phyloP scores from a whole-genome alignment of 805 yeast species.

The Sungouiella thailandica region DNA sequence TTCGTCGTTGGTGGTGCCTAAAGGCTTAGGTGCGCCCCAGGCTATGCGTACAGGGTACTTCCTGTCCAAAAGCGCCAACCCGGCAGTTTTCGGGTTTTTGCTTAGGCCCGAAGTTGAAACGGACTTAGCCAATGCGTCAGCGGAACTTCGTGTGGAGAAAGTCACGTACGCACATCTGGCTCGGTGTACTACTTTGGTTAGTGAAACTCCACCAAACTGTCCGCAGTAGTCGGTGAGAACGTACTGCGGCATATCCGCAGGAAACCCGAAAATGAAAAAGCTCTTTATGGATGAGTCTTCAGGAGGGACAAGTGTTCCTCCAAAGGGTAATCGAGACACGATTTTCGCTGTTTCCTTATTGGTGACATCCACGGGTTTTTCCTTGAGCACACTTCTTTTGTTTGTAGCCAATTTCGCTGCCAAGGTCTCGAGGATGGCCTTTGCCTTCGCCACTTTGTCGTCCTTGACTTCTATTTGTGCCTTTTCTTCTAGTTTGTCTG shows the following conservation, averaged over 20 bases:
- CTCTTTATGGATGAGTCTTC: constrained; percentile 43
- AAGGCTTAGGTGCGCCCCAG: constrained; percentile 47
- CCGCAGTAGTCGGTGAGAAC: constrained; percentile 48
- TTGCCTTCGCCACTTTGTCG: constrained; percentile 32
- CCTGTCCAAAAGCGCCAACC: constrained; percentile 27
- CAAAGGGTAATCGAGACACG: constrained; percentile 61
- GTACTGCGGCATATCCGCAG: constrained; percentile 61
- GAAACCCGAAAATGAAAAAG: constrained; percentile 73
- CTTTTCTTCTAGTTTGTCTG: constrained; percentile 48
- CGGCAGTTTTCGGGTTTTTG: constrained; percentile 24
- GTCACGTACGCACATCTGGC: constrained; percentile 63
- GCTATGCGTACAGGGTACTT: constrained; percentile 45
- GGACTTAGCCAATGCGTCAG: constrained; percentile 38
- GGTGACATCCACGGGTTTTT: constrained; percentile 41
- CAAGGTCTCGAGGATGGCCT: constrained; percentile 47
- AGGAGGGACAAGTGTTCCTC: constrained; percentile 43
- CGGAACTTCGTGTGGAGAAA: constrained; percentile 45
- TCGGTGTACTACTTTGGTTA: constrained; percentile 47
- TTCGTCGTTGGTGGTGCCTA: constrained; percentile 42
- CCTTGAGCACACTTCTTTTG: constrained; percentile 13
- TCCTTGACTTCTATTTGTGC: too few relatives aligned
- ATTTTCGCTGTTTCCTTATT: constrained; percentile 27
- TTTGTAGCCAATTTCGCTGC: constrained; percentile 26
- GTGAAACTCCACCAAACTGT: constrained; percentile 41
- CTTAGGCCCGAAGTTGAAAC: constrained; percentile 23